Evolutionary conservation across 371 early-diverging fungal genomes (phyloP).

Genomic region (Smittium mucronatum): DNA sequence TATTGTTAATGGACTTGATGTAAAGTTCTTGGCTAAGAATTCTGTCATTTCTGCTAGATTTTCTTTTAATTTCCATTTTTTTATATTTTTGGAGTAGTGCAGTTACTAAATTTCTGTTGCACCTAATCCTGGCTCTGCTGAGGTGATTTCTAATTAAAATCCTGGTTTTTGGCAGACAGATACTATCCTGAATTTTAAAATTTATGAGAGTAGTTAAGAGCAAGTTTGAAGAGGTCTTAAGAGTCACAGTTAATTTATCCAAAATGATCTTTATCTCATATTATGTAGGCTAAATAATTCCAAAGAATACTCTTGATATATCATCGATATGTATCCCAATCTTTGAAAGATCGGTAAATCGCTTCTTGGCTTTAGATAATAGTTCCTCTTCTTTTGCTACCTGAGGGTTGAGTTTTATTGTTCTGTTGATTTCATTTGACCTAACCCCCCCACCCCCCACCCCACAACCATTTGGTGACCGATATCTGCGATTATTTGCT

Average conservation of each 20-base stretch:
- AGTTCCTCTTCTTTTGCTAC: not conserved
- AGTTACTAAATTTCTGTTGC: not conserved
- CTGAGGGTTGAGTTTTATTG: not conserved
- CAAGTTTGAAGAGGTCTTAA: slow-evolving; percentile 3
- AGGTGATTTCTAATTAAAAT: not conserved
- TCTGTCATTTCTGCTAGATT: not conserved
- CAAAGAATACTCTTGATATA: not conserved
- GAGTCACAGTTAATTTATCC: not conserved
- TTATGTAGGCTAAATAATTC: not conserved
- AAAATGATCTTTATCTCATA: not conserved
- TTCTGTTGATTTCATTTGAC: not conserved
- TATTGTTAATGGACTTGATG: not conserved
- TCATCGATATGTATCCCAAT: not conserved
- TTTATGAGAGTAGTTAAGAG: not conserved
- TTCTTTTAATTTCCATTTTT: slow-evolving; percentile 1
- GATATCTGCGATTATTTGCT: not conserved
- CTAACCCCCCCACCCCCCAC: not conserved
- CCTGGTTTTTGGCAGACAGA: not conserved
- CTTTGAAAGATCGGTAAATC: not conserved
- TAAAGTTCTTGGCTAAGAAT: not conserved
- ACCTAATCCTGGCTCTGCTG: not conserved
- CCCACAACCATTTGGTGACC: not conserved
- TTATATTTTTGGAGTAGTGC: not conserved
- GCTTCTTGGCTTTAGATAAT: not conserved
- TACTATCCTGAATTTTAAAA: not conserved